A percentile compares a stretch with the other conserved stretches of the same genome.
phyloP scores from a whole-genome alignment of 1,284 basidiomycete species.

The Ceratobasidium sp. region DNA sequence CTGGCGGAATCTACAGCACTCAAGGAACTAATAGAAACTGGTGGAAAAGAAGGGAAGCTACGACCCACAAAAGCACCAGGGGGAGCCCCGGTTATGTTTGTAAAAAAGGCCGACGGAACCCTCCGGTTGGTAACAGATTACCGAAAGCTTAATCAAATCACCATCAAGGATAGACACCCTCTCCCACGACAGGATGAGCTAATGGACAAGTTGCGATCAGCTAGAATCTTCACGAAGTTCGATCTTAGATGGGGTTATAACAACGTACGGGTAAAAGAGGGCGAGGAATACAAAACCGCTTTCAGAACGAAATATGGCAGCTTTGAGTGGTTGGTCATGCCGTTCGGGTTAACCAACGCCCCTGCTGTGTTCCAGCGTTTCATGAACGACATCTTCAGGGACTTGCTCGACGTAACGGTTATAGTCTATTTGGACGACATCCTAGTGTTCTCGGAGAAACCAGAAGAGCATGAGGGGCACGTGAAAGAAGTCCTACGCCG shows the following conservation, averaged over 20 bases:
- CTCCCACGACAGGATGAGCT: constrained; percentile 32
- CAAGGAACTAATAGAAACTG: background rate
- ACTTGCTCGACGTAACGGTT: constrained; percentile 31
- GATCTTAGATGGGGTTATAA: constrained; percentile 31
- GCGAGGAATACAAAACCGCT: constrained; percentile 42
- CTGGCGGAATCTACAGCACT: background rate
- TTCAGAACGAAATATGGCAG: constrained; percentile 30
- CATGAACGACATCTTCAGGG: constrained; percentile 37
- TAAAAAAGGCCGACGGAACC: constrained; percentile 33
- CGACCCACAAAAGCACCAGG: background rate
- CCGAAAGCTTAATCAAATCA: constrained; percentile 26
- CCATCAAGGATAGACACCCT: constrained; percentile 12
- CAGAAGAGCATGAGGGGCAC: constrained; percentile 6
- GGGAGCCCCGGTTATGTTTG: constrained; percentile 33
- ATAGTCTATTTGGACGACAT: constrained; percentile 44
- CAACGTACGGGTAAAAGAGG: background rate
- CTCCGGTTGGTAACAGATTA: constrained; percentile 25
- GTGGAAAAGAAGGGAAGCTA: background rate
- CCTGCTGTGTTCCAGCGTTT: constrained; percentile 34
- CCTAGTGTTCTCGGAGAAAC: constrained; percentile 19
- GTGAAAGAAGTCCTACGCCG: constrained; percentile 28
- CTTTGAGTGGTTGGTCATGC: constrained; percentile 41
- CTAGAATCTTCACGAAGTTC: constrained; percentile 34
- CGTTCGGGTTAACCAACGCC: constrained; percentile 27
- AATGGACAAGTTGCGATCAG: background rate